Evolutionary conservation across 83 land plant genomes (phyloP), one percentile per base, ranked within the genome.

Genomic region (Diphasiastrum complanatum): DNA sequence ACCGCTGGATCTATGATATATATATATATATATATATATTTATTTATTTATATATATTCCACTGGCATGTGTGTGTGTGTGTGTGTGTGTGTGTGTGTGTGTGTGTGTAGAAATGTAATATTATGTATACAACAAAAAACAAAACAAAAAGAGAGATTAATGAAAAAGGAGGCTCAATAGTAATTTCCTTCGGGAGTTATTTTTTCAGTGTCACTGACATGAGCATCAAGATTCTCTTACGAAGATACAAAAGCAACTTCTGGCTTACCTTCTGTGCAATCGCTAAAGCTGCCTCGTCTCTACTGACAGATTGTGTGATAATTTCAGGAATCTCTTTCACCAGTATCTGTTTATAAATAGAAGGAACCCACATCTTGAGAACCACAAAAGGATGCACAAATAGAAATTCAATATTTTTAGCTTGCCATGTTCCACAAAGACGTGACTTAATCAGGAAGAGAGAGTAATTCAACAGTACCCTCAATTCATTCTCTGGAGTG

Each of bases 251-350:
- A 49, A 20, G 12, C 52, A 49, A 14, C 4, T 5, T 24, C 32
- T n/a, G 26, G 33, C 34, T 60, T 12, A 91, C 97, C 96, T 83
- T 93, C 46, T 89, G 96, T 25, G 98, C 85, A 43, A 93, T 80
- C 50, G 96, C 88, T 41, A 93, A 48, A 4, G 96, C 96, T 68
- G 91, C 91, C 61, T 93, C 91, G 59, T 93, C 96, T 53, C 91
- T 76, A 74, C 80, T 85, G 14, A 81, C 47, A 66, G 83, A 83
- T 70, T 77, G 83, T 2, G 78, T 68, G 34, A 93, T 76, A 48
- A 89, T 79, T 18, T 86, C 91, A 45, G 79, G 86, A 52, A 93
- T 73, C 57, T 93, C 91, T 57, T 77, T 66, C 63, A 89, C 66
- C 36, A 75, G 73, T 5, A 60, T 78, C 95, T 91, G 79, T 22